Conservation (phyloP, 129 eudicot species). For the Centrapalus pauciflorus region DNA sequence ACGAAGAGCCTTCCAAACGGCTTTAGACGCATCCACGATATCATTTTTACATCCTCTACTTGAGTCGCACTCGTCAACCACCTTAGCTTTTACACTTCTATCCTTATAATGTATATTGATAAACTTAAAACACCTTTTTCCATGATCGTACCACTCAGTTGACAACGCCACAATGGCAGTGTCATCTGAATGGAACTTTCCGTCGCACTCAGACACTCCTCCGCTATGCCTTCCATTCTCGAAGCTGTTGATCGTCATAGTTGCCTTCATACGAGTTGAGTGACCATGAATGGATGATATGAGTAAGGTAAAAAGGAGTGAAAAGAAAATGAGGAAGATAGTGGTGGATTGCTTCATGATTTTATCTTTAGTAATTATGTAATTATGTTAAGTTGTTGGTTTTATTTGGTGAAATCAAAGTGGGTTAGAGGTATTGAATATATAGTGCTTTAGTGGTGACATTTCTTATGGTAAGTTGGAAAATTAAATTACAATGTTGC, state of each 20-base stretch:
- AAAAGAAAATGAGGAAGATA: not conserved
- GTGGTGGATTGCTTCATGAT: not conserved
- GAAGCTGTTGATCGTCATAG: constrained; percentile 13
- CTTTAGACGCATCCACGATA: constrained; percentile 1
- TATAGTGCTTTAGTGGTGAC: not conserved
- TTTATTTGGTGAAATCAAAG: not conserved
- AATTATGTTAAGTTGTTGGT: not conserved
- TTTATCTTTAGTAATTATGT: too few species aligned
- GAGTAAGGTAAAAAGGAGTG: not conserved
- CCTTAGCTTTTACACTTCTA: constrained; percentile 2
- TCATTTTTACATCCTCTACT: constrained; percentile 2
- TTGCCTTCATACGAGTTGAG: constrained; percentile 1
- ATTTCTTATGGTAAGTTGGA: not conserved
- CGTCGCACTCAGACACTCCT: constrained; percentile 12
- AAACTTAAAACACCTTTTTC: constrained; percentile 1
- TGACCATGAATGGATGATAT: not conserved
- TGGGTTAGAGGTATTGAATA: not conserved
- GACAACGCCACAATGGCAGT: constrained; percentile 14
- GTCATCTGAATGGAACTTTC: constrained; percentile 4
- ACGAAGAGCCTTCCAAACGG: constrained; percentile 22
- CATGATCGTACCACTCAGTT: constrained; percentile 16
- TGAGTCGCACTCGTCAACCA: constrained; percentile 26
- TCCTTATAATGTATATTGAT: constrained; percentile 5
- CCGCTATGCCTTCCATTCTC: constrained; percentile 10
- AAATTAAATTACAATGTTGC: too few species aligned